These are phyloP conservation scores for Metarhizium robertsii DNA, from an alignment of 2,329 filamentous ascomycete species.

Conservation along the genomic window DNA sequence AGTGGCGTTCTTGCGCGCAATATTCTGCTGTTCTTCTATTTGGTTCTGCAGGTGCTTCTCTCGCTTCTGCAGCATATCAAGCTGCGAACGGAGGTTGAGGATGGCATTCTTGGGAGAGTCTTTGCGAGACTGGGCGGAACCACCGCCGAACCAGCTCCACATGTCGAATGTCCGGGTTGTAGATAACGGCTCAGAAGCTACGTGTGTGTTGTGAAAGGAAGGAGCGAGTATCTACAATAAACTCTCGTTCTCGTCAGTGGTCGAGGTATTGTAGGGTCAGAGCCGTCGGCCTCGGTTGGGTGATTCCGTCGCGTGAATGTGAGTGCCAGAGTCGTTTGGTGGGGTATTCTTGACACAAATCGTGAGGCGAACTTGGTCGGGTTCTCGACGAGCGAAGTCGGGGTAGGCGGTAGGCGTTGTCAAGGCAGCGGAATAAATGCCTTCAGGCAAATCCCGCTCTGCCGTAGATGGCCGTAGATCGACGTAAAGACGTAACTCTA, in stretches of 20 bases:
- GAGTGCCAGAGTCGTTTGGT: not conserved
- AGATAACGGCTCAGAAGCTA: not conserved
- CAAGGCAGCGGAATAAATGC: not conserved
- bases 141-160: conserved; percentile 90
- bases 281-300: not conserved
- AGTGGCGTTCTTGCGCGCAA: conserved; percentile 77
- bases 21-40: conserved; percentile 84
- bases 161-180: conserved; percentile 29
- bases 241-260: not conserved
- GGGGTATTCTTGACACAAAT: conserved; percentile 3
- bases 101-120: conserved; percentile 97
- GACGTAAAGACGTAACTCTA: not conserved
- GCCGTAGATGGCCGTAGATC: not conserved
- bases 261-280: not conserved
- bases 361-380: not conserved
- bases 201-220: not conserved
- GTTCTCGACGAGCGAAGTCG: not conserved
- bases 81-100: conserved; percentile 72
- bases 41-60: conserved; percentile 85
- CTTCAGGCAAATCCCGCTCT: not conserved
- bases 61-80: conserved; percentile 96
- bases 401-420: not conserved
- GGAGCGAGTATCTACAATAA: not conserved
- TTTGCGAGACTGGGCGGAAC: conserved; percentile 74
- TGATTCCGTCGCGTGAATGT: not conserved